Conservation (phyloP, 2,329 filamentous ascomycete genomes). For the Penicillium fuscoglaucum region DNA sequence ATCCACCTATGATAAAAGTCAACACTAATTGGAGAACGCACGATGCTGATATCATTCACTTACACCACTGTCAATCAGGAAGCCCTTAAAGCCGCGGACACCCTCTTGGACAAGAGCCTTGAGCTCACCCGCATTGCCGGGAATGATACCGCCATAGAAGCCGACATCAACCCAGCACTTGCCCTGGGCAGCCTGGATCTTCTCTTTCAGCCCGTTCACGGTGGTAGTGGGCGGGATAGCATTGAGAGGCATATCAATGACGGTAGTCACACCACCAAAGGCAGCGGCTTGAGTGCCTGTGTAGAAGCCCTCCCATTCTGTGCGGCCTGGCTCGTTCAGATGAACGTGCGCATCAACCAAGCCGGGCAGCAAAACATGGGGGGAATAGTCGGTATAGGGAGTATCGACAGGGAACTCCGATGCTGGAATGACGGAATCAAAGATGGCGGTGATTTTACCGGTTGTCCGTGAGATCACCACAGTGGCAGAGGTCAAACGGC, state of each 20-base stretch:
- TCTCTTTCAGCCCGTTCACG: conserved; percentile 75
- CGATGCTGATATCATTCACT: conserved; percentile 37
- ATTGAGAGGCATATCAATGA: conserved; percentile 97
- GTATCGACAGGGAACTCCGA: conserved; percentile 71
- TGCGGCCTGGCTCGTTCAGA: conserved; percentile 92
- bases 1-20: conserved; percentile 63
- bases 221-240: conserved; percentile 96
- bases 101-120: conserved; percentile 79
- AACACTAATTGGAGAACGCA: conserved; percentile 11
- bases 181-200: conserved; percentile 76
- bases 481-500: conserved; percentile 76
- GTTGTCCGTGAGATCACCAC: conserved; percentile 74
- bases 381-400: conserved; percentile 79
- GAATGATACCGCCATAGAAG: conserved; percentile 93
- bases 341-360: conserved; percentile 97
- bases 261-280: conserved; percentile 93
- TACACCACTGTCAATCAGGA: conserved; percentile 94
- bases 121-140: conserved; percentile 79
- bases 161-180: conserved; percentile 99
- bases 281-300: conserved; percentile 92
- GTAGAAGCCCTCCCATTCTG: conserved; percentile 98
- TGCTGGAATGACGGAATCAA: conserved; percentile 70
- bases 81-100: conserved; percentile 95
- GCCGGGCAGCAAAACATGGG: conserved; percentile 81
- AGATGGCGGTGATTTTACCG: conserved; percentile 80